A percentile compares a stretch with the other conserved stretches of the same genome.
Conservation (phyloP, 306 rosid species). For the Quercus suber region DNA sequence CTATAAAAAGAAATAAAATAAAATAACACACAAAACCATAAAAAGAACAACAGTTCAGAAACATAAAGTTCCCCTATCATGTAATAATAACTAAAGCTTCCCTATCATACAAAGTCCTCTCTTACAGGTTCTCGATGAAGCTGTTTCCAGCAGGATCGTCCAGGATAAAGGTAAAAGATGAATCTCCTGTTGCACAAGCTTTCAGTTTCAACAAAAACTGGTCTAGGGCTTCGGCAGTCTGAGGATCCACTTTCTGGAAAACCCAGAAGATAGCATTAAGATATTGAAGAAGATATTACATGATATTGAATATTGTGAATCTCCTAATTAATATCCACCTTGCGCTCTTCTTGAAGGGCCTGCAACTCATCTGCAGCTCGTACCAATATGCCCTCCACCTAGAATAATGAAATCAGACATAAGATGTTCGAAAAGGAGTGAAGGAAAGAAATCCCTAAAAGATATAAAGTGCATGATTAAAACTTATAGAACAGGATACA, state of each 20-base stretch:
- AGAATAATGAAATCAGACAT: slow-evolving; percentile 25
- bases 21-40: neutral
- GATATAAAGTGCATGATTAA: neutral
- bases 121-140: slow-evolving; percentile 95
- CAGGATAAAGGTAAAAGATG: slow-evolving; percentile 65
- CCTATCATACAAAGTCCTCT: slow-evolving; percentile 1
- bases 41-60: neutral
- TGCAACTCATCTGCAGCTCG: slow-evolving; percentile 79
- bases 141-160: slow-evolving; percentile 99
- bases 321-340: slow-evolving; percentile 35
- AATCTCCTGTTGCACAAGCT: slow-evolving; percentile 67
- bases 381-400: slow-evolving; percentile 89
- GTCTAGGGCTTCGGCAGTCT: slow-evolving; percentile 83
- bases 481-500: neutral
- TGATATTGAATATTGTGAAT: neutral
- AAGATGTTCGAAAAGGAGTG: neutral
- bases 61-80: neutral
- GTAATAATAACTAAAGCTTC: slow-evolving; percentile 8
- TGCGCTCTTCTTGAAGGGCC: slow-evolving; percentile 91
- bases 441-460: neutral
- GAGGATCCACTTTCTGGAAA: slow-evolving; percentile 73
- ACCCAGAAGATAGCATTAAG: slow-evolving; percentile 27
- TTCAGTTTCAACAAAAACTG: slow-evolving; percentile 71
- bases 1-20: too few relatives aligned
- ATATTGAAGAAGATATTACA: slow-evolving; percentile 6